Base-by-base conservation (phyloP, 257 asterid species). In the Lantana camara region DNA sequence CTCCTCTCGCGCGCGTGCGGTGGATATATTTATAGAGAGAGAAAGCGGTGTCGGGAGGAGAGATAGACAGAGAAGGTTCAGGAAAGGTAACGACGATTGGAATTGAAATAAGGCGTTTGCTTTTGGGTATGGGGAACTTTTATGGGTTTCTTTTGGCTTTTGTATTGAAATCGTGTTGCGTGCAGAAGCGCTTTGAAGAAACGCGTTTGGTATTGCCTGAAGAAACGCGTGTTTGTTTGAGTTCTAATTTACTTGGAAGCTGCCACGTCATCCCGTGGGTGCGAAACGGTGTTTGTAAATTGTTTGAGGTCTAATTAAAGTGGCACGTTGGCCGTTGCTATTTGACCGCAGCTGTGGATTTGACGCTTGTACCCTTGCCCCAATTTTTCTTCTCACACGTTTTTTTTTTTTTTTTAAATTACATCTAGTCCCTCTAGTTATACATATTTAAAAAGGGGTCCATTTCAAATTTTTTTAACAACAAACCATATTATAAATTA, bases 11-110 rank as follows among this genome's bases (percentile, higher is more conserved):
- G 60, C 1, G 60, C 6, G 11, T 11, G 16, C 8, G 0, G n/a
- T 30, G 32, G 24, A 59, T 24, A 50, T 30, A 35, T 34, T 9
- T 27, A 15, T 9, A 63, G 42, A n/a, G 57, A 19, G 60, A 56
- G 29, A 55, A 14, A 32, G 44, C 55, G n/a, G 53, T 29, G 32
- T 27, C 32, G 2, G 32, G 14, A 37, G 68, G 9, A 53, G 44
- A 55, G 48, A 24, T 32, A 45, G 50, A 55, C 74, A 37, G 64
- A 24, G 66, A 66, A 66, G 52, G 51, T 59, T 67, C 63, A 63
- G 60, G 79, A 73, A 64, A 56, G 68, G 77, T 55, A 60, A 74
- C 78, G 77, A 68, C 77, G 78, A 72, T 72, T 68, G 63, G 47
- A 53, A 45, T 27, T 52, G 61, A 47, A 57, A 52, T 55, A 70